Percentiles rank a stretch among this genome's conserved stretches.
Evolutionary conservation across 2,329 filamentous ascomycete genomes (phyloP).

Genomic region (Talaromyces sp.): DNA sequence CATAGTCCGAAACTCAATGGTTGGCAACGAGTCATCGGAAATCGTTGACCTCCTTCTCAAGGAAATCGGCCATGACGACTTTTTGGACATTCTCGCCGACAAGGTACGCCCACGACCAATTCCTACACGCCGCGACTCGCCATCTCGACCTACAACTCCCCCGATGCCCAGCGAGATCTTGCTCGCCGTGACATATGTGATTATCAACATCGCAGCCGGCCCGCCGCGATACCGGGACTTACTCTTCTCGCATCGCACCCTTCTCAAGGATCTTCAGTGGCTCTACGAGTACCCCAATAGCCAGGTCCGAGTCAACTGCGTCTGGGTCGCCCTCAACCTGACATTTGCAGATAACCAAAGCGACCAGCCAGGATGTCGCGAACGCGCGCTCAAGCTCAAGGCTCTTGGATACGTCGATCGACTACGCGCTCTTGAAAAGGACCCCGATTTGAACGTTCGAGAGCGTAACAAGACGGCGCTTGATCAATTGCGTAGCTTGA

Average conservation of each 20-base stretch:
- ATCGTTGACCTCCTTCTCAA: slow-evolving; percentile 84
- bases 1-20: slow-evolving; percentile 84
- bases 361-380: slow-evolving; percentile 60
- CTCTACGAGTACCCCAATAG: slow-evolving; percentile 69
- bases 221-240: slow-evolving; percentile 71
- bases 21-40: slow-evolving; percentile 53
- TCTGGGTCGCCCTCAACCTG: slow-evolving; percentile 81
- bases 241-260: slow-evolving; percentile 68
- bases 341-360: slow-evolving; percentile 72
- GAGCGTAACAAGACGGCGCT: slow-evolving; percentile 78
- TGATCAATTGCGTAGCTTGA: slow-evolving; percentile 56
- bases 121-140: slow-evolving; percentile 27
- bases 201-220: slow-evolving; percentile 85
- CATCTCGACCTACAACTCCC: slow-evolving; percentile 17
- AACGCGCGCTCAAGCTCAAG: slow-evolving; percentile 64
- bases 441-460: slow-evolving; percentile 73
- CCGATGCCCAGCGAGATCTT: slow-evolving; percentile 59
- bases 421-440: slow-evolving; percentile 59
- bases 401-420: slow-evolving; percentile 66
- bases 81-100: slow-evolving; percentile 75
- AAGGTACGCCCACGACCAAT: slow-evolving; percentile 60
- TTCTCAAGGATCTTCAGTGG: slow-evolving; percentile 67
- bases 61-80: slow-evolving; percentile 66
- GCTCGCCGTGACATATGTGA: slow-evolving; percentile 69
- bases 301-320: slow-evolving; percentile 71